Evolutionary conservation across 2,329 filamentous ascomycete species (phyloP), one percentile per base, ranked within the genome.

Genomic region (Volutella citrinella): DNA sequence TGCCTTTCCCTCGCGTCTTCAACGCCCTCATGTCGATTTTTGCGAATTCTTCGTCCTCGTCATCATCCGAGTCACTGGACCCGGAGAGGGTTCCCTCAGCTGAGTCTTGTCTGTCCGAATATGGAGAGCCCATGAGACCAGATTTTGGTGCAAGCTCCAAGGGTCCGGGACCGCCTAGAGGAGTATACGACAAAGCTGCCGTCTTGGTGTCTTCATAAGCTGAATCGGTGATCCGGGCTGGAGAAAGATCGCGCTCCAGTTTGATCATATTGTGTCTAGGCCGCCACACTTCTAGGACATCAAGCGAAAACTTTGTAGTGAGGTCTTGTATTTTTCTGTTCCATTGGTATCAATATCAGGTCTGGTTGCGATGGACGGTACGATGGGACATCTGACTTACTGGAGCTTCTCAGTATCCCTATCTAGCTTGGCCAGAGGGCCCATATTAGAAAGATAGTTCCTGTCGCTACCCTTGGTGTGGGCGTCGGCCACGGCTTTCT

Each of bases 21-120:
- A 67, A 51, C 10, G 60, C 56, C 4, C 63, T 59, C 59, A 66
- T 64, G 36, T 65, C 55, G 39, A 63, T 62, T 18, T 52, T 43
- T 26, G 49, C 45, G 32, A 63, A 64, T 14, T 55, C 43, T 25
- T 63, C 59, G 20, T 64, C 60, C 19, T 63, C 59, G 6, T 55
- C 54, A 17, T 58, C 54, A 14, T 37, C 49, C 4, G 48, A 50
- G 21, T 57, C 56, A 21, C 60, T 58, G 5, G 56, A 60, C n/a
- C 45, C 53, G 7, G 56, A 55, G 10, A 27, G 25, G 27, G 52
- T 40, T 19, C 27, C 45, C 21, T 19, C 40, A 27, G 35, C 38
- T 24, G 40, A 49, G 27, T 24, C 35, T 25, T 23, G 40, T 8
- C 29, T 30, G 13, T 40, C 43, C 4, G 42, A 32, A 15, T 37